Percentiles rank a stretch among this genome's conserved stretches.
These are phyloP conservation scores for Pisolithus albus DNA, from an alignment of 768 basidiomycete species.

Conservation along the genomic window DNA sequence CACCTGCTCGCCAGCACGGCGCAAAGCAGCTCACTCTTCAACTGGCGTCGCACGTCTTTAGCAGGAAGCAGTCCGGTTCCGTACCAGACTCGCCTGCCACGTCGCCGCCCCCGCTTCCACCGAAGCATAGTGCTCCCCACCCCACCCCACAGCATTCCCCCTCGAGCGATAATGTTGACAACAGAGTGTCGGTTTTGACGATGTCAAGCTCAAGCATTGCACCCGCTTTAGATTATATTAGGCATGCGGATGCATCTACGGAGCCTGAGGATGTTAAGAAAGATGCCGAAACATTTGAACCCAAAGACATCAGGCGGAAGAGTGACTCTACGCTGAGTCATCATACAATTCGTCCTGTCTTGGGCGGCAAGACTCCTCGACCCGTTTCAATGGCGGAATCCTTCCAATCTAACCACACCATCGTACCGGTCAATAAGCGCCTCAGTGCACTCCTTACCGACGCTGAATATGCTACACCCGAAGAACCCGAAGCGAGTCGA, in stretches of 20 bases:
- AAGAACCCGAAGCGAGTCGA: slow-evolving; percentile 35
- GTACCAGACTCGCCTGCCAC: slow-evolving; percentile 28
- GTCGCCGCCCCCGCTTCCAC: slow-evolving; percentile 33
- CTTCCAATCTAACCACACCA: slow-evolving; percentile 63
- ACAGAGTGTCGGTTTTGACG: slow-evolving; percentile 47
- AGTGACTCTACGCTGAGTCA: slow-evolving; percentile 80
- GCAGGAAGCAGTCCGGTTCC: slow-evolving; percentile 26
- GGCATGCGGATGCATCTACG: slow-evolving; percentile 31
- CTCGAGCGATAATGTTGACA: slow-evolving; percentile 25
- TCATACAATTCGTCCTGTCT: slow-evolving; percentile 56
- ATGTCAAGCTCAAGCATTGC: slow-evolving; percentile 44
- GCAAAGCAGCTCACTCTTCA: slow-evolving; percentile 33
- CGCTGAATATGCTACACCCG: slow-evolving; percentile 58
- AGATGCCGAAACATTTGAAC: slow-evolving; percentile 31
- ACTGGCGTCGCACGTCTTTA: slow-evolving; percentile 44
- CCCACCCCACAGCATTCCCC: slow-evolving; percentile 19
- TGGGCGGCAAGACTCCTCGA: slow-evolving; percentile 48
- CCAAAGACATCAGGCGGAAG: slow-evolving; percentile 72
- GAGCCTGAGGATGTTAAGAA: slow-evolving; percentile 24
- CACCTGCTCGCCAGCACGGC: slow-evolving; percentile 19
- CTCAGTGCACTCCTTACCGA: slow-evolving; percentile 64
- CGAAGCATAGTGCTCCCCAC: slow-evolving; percentile 25
- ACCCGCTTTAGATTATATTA: slow-evolving; percentile 51
- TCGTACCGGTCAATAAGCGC: slow-evolving; percentile 61
- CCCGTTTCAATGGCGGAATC: slow-evolving; percentile 78